These are phyloP conservation scores for Forsythia viridissima DNA, from an alignment of 257 asterid genomes.

Conservation along the genomic window DNA sequence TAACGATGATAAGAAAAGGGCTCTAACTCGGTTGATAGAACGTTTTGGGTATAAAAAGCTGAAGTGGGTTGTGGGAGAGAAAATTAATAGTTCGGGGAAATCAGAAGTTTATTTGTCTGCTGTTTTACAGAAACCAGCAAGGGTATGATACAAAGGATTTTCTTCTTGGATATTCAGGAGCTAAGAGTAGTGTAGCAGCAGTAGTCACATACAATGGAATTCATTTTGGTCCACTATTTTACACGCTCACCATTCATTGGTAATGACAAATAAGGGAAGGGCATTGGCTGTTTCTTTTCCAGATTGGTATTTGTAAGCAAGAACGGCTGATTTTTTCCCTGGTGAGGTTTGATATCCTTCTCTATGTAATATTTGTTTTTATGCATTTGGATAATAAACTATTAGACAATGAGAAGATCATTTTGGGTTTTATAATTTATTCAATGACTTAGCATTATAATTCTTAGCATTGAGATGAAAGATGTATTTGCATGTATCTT, in stretches of 20 bases:
- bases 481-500: slow-evolving; percentile 14
- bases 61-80: slow-evolving; percentile 94
- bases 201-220: slow-evolving; percentile 17
- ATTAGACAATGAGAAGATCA: slow-evolving; percentile 19
- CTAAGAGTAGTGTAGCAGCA: slow-evolving; percentile 22
- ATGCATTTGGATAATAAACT: slow-evolving; percentile 22
- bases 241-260: slow-evolving; percentile 34
- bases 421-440: slow-evolving; percentile 22
- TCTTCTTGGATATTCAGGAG: slow-evolving; percentile 14
- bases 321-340: slow-evolving; percentile 22
- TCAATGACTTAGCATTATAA: slow-evolving; percentile 14
- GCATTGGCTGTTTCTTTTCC: slow-evolving; percentile 21
- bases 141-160: slow-evolving; percentile 33
- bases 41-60: slow-evolving; percentile 75
- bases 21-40: slow-evolving; percentile 66
- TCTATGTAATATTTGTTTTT: slow-evolving; percentile 25
- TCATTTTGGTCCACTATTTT: slow-evolving; percentile 23
- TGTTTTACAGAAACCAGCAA: slow-evolving; percentile 72
- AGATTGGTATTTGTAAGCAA: slow-evolving; percentile 20
- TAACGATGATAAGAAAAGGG: slow-evolving; percentile 63
- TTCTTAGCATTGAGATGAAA: slow-evolving; percentile 21
- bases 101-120: slow-evolving; percentile 76
- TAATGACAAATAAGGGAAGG: slow-evolving; percentile 35
- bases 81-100: slow-evolving; percentile 58
- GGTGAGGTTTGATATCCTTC: slow-evolving; percentile 18